A percentile compares a stretch with the other conserved stretches of the same genome.
phyloP scores from a whole-genome alignment of 805 yeast genomes.

The Tanozyma kutaoensis region DNA sequence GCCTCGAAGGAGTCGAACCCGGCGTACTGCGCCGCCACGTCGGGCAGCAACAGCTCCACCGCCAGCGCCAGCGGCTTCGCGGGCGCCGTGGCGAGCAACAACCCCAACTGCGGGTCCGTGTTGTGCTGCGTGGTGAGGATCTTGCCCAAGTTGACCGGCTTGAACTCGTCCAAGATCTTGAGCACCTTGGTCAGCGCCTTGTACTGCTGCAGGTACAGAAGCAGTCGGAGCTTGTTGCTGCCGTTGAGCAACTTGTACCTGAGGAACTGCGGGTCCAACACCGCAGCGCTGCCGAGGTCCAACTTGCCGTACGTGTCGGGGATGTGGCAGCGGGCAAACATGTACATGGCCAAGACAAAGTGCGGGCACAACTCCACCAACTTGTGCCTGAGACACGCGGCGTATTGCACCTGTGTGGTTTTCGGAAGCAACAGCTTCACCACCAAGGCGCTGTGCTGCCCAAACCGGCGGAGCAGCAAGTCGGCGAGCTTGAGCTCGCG shows the following conservation, averaged over 20 bases:
- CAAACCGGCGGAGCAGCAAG: conserved; percentile 2
- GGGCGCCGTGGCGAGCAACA: background rate
- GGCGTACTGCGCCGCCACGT: conserved; percentile 7
- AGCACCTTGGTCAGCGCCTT: conserved; percentile 11
- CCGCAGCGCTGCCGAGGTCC: conserved; percentile 5
- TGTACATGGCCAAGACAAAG: conserved; percentile 13
- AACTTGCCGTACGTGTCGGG: conserved; percentile 11
- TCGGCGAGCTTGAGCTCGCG: conserved; percentile 12
- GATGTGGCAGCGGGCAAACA: conserved; percentile 15
- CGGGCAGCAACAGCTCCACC: conserved; percentile 5
- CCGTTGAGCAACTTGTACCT: conserved; percentile 13
- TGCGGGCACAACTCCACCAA: conserved; percentile 15
- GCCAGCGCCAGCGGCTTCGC: conserved; percentile 5
- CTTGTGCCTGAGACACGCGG: conserved; percentile 11
- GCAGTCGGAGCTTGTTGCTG: conserved; percentile 9
- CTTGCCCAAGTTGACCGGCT: conserved; percentile 9
- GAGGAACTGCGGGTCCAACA: conserved; percentile 2
- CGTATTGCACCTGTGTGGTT: conserved; percentile 2
- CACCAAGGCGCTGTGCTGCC: conserved; percentile 1
- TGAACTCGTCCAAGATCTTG: conserved; percentile 8
- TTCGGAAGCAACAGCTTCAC: background rate
- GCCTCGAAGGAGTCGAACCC: conserved; percentile 10
- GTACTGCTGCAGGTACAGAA: conserved; percentile 15
- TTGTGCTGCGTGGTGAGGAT: conserved; percentile 5
- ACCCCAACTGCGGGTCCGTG: conserved; percentile 1